Conservation (phyloP, 2,329 filamentous ascomycete genomes). For the Xylariales sp. region DNA sequence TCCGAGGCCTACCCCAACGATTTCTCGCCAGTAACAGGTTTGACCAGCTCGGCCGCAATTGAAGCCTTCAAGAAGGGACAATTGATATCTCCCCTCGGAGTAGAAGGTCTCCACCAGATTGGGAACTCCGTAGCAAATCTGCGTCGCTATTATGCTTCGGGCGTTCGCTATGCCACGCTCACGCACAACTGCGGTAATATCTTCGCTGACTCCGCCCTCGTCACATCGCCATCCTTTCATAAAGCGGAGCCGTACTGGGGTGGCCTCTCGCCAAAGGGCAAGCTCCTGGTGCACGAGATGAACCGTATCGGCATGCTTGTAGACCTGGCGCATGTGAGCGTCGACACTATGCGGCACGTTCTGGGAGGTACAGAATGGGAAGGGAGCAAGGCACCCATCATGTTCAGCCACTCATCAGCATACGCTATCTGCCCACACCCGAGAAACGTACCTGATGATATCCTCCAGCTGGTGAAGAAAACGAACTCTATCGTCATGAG, state of each 20-base stretch:
- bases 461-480: constrained; percentile 71
- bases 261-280: constrained; percentile 70
- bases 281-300: constrained; percentile 76
- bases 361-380: constrained; percentile 63
- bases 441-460: constrained; percentile 72
- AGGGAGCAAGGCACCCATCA: constrained; percentile 75
- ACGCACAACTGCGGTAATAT: constrained; percentile 93
- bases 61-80: constrained; percentile 55
- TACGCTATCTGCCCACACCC: constrained; percentile 80
- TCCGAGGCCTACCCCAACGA: constrained; percentile 38
- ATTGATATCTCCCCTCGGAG: constrained; percentile 73
- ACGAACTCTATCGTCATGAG: constrained; percentile 75
- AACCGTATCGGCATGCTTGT: constrained; percentile 94
- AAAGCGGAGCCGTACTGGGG: constrained; percentile 57
- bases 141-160: constrained; percentile 69
- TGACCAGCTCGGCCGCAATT: constrained; percentile 57
- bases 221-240: constrained; percentile 41
- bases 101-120: constrained; percentile 91
- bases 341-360: constrained; percentile 82
- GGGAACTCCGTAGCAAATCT: constrained; percentile 77
- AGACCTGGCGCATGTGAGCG: constrained; percentile 72
- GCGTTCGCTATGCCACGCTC: constrained; percentile 82
- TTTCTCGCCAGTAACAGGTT: constrained; percentile 56
- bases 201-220: constrained; percentile 79
- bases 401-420: constrained; percentile 85